Percentiles rank a stretch among this genome's conserved stretches.
These are phyloP conservation scores for Aspergillus versicolor DNA, from an alignment of 2,329 filamentous ascomycete species.

Conservation along the genomic window DNA sequence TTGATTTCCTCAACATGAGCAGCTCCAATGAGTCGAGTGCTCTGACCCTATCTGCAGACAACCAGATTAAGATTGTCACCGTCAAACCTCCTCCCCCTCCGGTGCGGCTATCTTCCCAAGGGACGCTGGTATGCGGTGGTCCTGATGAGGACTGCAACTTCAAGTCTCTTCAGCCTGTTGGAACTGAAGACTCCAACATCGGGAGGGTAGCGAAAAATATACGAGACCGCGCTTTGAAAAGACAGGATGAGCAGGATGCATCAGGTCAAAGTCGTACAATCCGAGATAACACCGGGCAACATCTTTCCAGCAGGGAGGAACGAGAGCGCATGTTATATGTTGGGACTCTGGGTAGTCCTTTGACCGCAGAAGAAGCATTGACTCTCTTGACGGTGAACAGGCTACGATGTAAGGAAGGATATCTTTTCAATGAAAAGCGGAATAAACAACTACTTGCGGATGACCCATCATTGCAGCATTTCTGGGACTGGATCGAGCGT, in stretches of 20 bases:
- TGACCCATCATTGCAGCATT: conserved; percentile 55
- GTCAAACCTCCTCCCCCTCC: conserved; percentile 44
- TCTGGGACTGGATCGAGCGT: conserved; percentile 61
- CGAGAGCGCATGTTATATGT: conserved; percentile 36
- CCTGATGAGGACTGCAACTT: conserved; percentile 30
- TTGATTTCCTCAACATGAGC: conserved; percentile 58
- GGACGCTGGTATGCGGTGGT: conserved; percentile 32
- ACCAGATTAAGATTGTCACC: conserved; percentile 50
- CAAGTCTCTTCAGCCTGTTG: conserved; percentile 31
- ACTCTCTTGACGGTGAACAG: conserved; percentile 42
- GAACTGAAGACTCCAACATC: conserved; percentile 26
- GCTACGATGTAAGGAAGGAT: conserved; percentile 55
- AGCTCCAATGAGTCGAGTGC: conserved; percentile 51
- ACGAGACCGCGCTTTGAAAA: conserved; percentile 23
- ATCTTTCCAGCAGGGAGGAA: conserved; percentile 38
- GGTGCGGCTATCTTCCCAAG: conserved; percentile 39
- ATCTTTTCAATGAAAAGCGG: conserved; percentile 52
- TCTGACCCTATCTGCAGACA: conserved; percentile 54
- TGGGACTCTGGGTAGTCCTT: conserved; percentile 25
- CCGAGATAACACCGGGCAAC: conserved; percentile 10
- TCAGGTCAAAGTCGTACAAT: background rate
- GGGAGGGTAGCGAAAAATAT: conserved; percentile 31
- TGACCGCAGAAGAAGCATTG: conserved; percentile 41
- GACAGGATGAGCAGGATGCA: conserved; percentile 12
- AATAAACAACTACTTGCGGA: conserved; percentile 58